Base-by-base conservation (phyloP, 2,329 filamentous ascomycete genomes). In the Neofusicoccum laricinum region DNA sequence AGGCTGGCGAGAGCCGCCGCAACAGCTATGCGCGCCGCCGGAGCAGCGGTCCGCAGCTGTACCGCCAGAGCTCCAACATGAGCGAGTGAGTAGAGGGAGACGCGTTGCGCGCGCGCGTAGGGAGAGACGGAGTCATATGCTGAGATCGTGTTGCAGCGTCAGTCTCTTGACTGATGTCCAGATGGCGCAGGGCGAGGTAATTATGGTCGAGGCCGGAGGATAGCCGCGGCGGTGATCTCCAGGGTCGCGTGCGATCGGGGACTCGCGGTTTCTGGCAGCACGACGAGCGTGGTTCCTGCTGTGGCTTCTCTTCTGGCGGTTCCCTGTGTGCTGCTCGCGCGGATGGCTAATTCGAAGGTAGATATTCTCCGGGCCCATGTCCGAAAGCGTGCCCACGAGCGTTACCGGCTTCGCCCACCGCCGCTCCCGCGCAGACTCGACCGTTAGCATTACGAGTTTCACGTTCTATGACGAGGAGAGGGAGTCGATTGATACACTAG, bases 101-200 rank as follows among this genome's bases (percentile, higher is more conserved):
- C 40, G 51, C 19, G 19, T 32, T 34, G 21, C 62, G 34, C 41
- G 12, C 19, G 36, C 36, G 19, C 17, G 17, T n/a, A 4, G 30
- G 25, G 53, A 12, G 53, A 45, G 15, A 25, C 50, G 15, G 12
- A 30, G 30, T 25, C 15, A 5, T n/a, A 19, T 61, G 34, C 66
- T 64, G 51, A 59, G 45, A 59, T 6, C 48, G 3, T 36, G 55
- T 61, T 21, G 21, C 65, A 84, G 81, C 69, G 78, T 88, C 40
- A 96, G 92, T 78, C 89, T 97, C 70, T 89, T 97, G 70, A 92
- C 92, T 69, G 92, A 97, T 77, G 93, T 98, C n/a, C 94, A 97
- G 76, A 98, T 99, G 95, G 94, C 95, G 19, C 92, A 96, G 59
- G 92, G 97, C 75, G 94, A 98, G 86, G 91, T 95, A 73, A 61